phyloP scores from a whole-genome alignment of 176 grass and related monocot species.

The Alopecurus myosuroides region DNA sequence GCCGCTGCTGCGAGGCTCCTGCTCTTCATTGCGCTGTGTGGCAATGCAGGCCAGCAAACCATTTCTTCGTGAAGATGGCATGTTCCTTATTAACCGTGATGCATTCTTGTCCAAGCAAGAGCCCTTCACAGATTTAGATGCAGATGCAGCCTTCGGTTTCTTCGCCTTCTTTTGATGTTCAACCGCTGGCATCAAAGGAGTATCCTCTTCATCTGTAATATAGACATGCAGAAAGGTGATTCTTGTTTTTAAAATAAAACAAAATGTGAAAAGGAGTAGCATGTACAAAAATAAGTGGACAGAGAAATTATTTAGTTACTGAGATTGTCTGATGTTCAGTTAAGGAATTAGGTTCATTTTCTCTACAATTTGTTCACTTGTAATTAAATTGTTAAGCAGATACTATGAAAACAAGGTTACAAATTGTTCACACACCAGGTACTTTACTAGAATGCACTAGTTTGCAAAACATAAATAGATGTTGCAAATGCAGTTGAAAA shows the following conservation, averaged over 20 bases:
- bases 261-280: neutral
- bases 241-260: neutral
- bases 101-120: conserved; percentile 37
- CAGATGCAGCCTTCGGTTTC: conserved; percentile 34
- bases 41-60: conserved; percentile 35
- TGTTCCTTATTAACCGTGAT: conserved; percentile 45
- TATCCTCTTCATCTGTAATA: conserved; percentile 50
- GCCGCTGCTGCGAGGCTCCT: conserved; percentile 8
- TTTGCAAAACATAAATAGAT: neutral
- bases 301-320: neutral
- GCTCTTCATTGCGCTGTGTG: conserved; percentile 12
- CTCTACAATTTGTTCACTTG: neutral
- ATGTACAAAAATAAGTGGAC: neutral
- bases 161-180: conserved; percentile 14
- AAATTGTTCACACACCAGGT: neutral
- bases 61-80: conserved; percentile 40
- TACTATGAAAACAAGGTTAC: neutral
- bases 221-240: conserved; percentile 12
- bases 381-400: neutral
- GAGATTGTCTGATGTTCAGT: neutral
- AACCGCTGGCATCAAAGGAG: conserved; percentile 27
- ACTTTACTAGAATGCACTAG: neutral
- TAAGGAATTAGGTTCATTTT: neutral
- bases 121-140: conserved; percentile 30
- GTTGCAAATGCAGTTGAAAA: neutral